These are phyloP conservation scores for Scytalidium sp. DNA, from an alignment of 2,329 filamentous ascomycete species.

Conservation along the genomic window DNA sequence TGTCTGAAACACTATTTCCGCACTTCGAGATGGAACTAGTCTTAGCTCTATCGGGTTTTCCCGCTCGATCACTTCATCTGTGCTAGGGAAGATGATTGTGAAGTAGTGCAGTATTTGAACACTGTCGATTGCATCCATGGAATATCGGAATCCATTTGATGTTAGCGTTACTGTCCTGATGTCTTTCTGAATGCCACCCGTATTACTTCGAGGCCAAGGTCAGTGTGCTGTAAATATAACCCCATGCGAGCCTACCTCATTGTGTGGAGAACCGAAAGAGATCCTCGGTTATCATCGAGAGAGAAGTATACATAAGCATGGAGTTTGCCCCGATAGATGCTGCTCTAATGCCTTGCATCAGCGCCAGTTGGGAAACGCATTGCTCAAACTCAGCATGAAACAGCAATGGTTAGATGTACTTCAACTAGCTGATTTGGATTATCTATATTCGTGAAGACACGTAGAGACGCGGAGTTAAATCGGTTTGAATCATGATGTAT, in stretches of 20 bases:
- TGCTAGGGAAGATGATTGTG: neutral
- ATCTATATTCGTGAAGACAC: no score
- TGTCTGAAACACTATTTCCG: constrained; percentile 6
- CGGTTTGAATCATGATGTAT: no score
- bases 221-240: no score
- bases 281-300: neutral
- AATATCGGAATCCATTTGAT: neutral
- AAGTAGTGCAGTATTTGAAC: constrained; percentile 2
- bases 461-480: no score
- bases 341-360: constrained; percentile 7
- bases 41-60: neutral
- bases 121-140: neutral
- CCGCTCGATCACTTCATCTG: neutral
- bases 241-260: neutral
- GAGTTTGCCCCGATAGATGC: constrained; percentile 2
- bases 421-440: no score
- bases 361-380: neutral
- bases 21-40: constrained; percentile 3
- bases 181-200: neutral
- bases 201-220: neutral
- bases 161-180: neutral
- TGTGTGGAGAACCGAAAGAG: constrained; percentile 1
- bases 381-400: no score
- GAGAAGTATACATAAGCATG: constrained; percentile 9
- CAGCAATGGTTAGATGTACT: no score